phyloP scores from a whole-genome alignment of 192 early-diverging fungal species.

The Phycomyces blakesleeanus region DNA sequence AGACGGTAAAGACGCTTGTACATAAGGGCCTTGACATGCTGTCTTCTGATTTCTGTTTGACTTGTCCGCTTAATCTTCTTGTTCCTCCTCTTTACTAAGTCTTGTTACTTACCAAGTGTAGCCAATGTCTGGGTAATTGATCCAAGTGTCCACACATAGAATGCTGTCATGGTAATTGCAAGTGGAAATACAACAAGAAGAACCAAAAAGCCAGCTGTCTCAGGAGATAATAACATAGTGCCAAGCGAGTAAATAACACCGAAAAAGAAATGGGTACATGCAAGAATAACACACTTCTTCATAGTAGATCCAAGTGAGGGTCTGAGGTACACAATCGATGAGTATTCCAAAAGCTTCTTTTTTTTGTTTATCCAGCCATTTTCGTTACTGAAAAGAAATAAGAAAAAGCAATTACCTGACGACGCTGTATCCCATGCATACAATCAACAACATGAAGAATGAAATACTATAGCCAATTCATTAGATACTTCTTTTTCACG shows the following conservation, averaged over 20 bases:
- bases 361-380: too few species aligned
- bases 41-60: slow-evolving; percentile 63
- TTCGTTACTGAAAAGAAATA: too few species aligned
- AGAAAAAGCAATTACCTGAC: slow-evolving; percentile 72
- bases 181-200: slow-evolving; percentile 84
- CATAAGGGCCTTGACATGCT: slow-evolving; percentile 89
- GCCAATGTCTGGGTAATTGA: slow-evolving; percentile 77
- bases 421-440: slow-evolving; percentile 94
- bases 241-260: slow-evolving; percentile 85
- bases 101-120: slow-evolving; percentile 44
- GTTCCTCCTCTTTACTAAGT: neutral
- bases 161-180: slow-evolving; percentile 84
- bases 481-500: neutral
- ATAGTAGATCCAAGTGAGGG: slow-evolving; percentile 88
- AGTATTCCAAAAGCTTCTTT: neutral
- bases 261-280: slow-evolving; percentile 80
- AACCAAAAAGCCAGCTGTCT: slow-evolving; percentile 65
- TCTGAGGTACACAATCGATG: slow-evolving; percentile 30
- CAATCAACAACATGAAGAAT: slow-evolving; percentile 94
- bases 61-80: neutral
- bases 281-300: slow-evolving; percentile 78
- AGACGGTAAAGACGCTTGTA: slow-evolving; percentile 81
- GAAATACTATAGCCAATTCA: slow-evolving; percentile 61
- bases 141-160: slow-evolving; percentile 92
- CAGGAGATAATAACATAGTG: slow-evolving; percentile 66